A percentile compares a stretch with the other conserved stretches of the same genome.
These are phyloP conservation scores for Sisymbrium altissimum DNA, from an alignment of 345 rosid species.

Conservation along the genomic window DNA sequence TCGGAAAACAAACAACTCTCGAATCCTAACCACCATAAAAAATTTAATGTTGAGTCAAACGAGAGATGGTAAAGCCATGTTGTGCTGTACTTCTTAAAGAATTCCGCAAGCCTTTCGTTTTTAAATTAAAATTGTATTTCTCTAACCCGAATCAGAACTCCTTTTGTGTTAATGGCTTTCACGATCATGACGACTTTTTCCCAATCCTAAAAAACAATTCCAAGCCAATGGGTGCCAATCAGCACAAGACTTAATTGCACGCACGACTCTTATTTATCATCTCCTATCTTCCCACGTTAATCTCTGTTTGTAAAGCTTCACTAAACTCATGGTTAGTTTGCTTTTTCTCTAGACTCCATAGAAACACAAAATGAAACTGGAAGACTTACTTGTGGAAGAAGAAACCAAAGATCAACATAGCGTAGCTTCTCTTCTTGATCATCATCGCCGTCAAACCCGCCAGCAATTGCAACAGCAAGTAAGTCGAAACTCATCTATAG, in stretches of 20 bases:
- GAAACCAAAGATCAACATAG: conserved; percentile 35
- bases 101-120: background rate
- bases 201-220: background rate
- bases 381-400: conserved; percentile 66
- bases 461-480: conserved; percentile 1
- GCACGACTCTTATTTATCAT: conserved; percentile 19
- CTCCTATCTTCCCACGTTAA: background rate
- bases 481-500: conserved; percentile 9
- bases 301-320: background rate
- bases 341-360: background rate
- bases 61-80: conserved; percentile 2
- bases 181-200: conserved; percentile 30
- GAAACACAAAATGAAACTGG: conserved; percentile 59
- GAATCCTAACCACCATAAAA: background rate
- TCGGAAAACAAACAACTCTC: background rate
- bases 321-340: background rate
- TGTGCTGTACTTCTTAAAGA: conserved; percentile 19
- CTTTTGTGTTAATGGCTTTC: conserved; percentile 28
- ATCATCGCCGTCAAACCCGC: conserved; percentile 20
- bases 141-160: conserved; percentile 8
- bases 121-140: background rate
- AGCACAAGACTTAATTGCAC: conserved; percentile 24
- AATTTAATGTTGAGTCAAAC: conserved; percentile 5
- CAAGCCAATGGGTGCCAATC: conserved; percentile 6
- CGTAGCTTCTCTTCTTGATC: conserved; percentile 29